Evolutionary conservation across 208 protist genomes (phyloP), one percentile per base, ranked within the genome.

Genomic region (Wallacemonas sp.): DNA sequence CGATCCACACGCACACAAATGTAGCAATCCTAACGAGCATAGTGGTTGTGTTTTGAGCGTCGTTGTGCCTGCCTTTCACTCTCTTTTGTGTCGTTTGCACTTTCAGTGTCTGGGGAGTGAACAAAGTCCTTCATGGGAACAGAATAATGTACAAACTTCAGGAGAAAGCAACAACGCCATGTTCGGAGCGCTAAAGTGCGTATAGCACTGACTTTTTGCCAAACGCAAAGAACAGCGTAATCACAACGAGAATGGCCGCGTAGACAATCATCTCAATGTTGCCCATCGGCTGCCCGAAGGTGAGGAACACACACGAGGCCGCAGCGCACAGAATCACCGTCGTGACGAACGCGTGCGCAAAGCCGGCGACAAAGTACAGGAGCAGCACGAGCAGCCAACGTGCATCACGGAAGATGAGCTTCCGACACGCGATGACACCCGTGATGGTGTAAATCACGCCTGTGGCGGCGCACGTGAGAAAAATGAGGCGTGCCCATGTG

Each of bases 171-270:
- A 8, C n/a, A 21, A 27, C 23, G 54, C 1, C 0, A 2, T 85
- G n/a, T n/a, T n/a, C n/a, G n/a, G n/a, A n/a, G n/a, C n/a, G n/a
- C n/a, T 48, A 94, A 2, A 95, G 48, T 14, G 81, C 75, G 70
- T 93, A 92, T 17, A 93, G 39, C n/a, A 90, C 76, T 4, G 84
- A 74, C 62, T 80, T 86, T 11, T 78, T 70, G 6, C 87, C 86
- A n/a, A 69, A 77, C 0, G 90, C 77, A 71, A 95, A 90, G 57
- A 88, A 93, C 27, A 90, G 43, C 0, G 76, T 90, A 39, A 87
- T 49, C n/a, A 83, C 54, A 4, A 82, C 70, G 78, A 95, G 85
- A 29, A 89, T 70, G 46, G 64, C 72, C 6, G 72, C 68, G 69
- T 88, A 95, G 12, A 78, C 47, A 16, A 83, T 62, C 49, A 83